phyloP scores from a whole-genome alignment of 768 basidiomycete genomes.

The Tubosaeta sp. region DNA sequence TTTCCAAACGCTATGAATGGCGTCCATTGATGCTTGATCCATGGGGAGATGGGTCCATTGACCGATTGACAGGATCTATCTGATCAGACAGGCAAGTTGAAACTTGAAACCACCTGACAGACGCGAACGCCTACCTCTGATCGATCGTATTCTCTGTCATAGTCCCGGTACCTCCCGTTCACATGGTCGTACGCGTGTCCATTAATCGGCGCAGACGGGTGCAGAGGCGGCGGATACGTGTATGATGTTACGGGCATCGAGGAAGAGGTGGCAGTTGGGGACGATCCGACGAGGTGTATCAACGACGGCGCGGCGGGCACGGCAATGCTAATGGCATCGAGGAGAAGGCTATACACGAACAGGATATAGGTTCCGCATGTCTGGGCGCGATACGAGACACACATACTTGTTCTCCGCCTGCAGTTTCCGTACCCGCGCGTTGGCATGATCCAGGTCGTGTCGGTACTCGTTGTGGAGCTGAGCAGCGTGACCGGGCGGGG shows the following conservation, averaged over 20 bases:
- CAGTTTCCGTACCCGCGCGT: constrained; percentile 24
- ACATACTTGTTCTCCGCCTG: constrained; percentile 33
- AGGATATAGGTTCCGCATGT: neutral
- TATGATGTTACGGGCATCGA: constrained; percentile 16
- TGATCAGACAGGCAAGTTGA: neutral
- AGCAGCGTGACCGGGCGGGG: neutral
- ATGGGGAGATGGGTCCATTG: constrained; percentile 19
- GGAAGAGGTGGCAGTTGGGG: constrained; percentile 20
- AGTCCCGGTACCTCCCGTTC: constrained; percentile 27
- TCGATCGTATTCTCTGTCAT: constrained; percentile 23
- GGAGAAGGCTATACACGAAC: constrained; percentile 25
- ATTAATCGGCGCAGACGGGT: constrained; percentile 21
- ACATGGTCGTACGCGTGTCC: constrained; percentile 21
- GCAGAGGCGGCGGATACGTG: constrained; percentile 6
- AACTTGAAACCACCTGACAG: neutral
- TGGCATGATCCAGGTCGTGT: constrained; percentile 27
- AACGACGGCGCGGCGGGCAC: constrained; percentile 30
- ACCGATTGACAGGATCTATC: constrained; percentile 13
- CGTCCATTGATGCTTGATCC: constrained; percentile 24
- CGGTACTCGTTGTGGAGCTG: constrained; percentile 25
- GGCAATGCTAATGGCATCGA: constrained; percentile 31
- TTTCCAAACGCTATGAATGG: constrained; percentile 11
- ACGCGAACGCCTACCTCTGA: constrained; percentile 8
- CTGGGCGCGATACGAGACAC: neutral
- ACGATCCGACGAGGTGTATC: constrained; percentile 28